A percentile compares a stretch with the other conserved stretches of the same genome.
Evolutionary conservation across 2,329 filamentous ascomycete species (phyloP).

Genomic region (Sarocladium kiliense): DNA sequence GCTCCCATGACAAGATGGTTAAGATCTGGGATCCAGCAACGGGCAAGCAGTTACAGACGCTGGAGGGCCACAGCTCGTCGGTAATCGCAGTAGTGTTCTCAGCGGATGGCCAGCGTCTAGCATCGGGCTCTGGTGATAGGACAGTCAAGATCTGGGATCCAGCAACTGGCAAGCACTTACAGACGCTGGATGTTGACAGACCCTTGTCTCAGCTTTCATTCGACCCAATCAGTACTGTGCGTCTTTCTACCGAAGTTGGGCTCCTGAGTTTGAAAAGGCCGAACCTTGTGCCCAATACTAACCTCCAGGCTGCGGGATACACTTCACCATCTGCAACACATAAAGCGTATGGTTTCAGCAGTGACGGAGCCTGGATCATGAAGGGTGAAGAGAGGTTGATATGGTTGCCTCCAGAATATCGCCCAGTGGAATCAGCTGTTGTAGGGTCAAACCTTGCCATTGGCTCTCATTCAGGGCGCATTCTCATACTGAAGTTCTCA

Average conservation of each 20-base stretch:
- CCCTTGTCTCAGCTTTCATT: neutral
- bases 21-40: slow-evolving; percentile 1
- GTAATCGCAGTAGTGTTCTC: slow-evolving; percentile 10
- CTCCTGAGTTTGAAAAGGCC: neutral
- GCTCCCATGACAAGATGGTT: neutral
- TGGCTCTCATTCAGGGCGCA: slow-evolving; percentile 7
- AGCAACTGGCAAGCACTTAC: no score
- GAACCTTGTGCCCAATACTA: neutral
- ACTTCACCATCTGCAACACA: neutral
- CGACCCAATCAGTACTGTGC: neutral
- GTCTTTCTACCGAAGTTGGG: neutral
- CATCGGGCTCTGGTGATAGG: neutral
- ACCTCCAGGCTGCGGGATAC: neutral
- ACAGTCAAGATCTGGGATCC: no score
- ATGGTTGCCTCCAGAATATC: slow-evolving; percentile 10
- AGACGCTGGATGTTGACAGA: slow-evolving; percentile 4
- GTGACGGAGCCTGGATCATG: slow-evolving; percentile 3
- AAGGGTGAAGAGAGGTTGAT: slow-evolving; percentile 4
- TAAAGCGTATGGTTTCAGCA: neutral
- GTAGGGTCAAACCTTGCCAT: slow-evolving; percentile 4
- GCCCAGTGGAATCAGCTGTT: neutral
- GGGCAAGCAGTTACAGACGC: neutral
- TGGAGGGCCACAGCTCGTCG: neutral
- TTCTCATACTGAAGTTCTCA: slow-evolving; percentile 9
- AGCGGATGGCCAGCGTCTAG: slow-evolving; percentile 1